Conservation (phyloP, 768 basidiomycete genomes). For the Rossbeevera mucosa region DNA sequence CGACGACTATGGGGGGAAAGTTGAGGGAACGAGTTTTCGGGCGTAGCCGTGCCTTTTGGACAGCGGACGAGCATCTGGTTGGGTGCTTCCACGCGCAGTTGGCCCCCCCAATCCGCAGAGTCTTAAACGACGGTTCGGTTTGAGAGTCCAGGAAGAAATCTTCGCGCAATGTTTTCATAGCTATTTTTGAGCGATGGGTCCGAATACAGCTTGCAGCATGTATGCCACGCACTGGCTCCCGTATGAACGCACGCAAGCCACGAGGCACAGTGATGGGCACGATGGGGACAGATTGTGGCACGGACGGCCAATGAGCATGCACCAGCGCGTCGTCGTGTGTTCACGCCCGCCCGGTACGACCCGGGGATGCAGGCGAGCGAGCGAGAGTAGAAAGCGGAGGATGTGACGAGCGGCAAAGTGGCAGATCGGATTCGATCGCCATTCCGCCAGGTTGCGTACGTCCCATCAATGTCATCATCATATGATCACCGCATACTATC, state of each 20-base stretch:
- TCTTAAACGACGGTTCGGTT: too few species aligned
- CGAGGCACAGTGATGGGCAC: background rate
- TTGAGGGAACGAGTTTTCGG: background rate
- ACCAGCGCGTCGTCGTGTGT: background rate
- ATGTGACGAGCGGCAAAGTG: background rate
- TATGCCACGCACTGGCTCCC: background rate
- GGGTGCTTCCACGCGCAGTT: background rate
- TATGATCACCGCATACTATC: background rate
- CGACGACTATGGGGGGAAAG: background rate
- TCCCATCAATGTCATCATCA: background rate
- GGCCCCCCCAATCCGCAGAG: too few species aligned
- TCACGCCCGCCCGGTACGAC: background rate
- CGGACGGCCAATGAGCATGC: background rate
- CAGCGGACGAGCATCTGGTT: background rate
- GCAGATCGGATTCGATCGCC: background rate
- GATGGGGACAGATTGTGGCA: background rate
- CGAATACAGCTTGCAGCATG: background rate
- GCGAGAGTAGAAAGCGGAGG: background rate
- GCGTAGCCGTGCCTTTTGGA: background rate
- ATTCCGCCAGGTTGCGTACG: background rate
- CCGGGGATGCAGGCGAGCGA: background rate
- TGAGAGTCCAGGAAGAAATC: too few species aligned
- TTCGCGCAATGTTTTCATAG: too few species aligned
- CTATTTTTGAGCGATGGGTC: background rate
- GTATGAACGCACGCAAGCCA: background rate